Evolutionary conservation across 2,329 filamentous ascomycete species (phyloP), one percentile per base, ranked within the genome.

Genomic region (Nemania abortiva): DNA sequence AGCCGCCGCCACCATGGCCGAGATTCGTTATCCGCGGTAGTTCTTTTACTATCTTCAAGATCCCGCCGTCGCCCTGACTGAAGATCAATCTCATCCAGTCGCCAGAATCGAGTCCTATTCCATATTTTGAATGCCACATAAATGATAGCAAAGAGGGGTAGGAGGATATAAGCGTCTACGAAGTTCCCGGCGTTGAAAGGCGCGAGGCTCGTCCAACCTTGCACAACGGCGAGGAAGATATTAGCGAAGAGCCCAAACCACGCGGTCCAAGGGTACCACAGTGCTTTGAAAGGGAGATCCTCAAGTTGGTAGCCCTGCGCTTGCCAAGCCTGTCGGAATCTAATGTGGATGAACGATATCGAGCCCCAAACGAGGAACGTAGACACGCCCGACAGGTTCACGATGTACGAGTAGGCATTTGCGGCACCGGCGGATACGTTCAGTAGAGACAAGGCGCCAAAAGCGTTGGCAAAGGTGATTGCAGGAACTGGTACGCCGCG

Each of bases 391-490:
- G 85, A 88, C 0, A 92, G 82, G 74, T 91, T 92, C 74, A 93
- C 88, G 67, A 93, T 91, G 79, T 92, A 92, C 6, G 78, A 79
- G 77, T 92, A 93, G 0, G 90, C 90, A 69, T 86, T 84, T 52
- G 86, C 85, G 0, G 90, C 90, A 7, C 90, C 90, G 0, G 90
- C 91, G 45, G 86, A 90, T 39, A 91, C 80, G 73, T 92, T 93
- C 88, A 93, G 91, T 86, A 93, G 88, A n/a, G 89, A 88, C n/a
- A 93, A 81, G 4, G 89, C 85, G 10, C 91, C 92, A 64, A 92
- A 90, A 1, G 89, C 81, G 71, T 94, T 94, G 15, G 92, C 91
- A 57, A 93, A 84, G 1, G 92, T 75, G 52, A 95, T 86, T 74
- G 79, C 91, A 78, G 78, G 87, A 74, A 87, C 86, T 2, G 87